These are phyloP conservation scores for Chenopodium suecicum DNA, from an alignment of 148 eudicot species.

Conservation along the genomic window DNA sequence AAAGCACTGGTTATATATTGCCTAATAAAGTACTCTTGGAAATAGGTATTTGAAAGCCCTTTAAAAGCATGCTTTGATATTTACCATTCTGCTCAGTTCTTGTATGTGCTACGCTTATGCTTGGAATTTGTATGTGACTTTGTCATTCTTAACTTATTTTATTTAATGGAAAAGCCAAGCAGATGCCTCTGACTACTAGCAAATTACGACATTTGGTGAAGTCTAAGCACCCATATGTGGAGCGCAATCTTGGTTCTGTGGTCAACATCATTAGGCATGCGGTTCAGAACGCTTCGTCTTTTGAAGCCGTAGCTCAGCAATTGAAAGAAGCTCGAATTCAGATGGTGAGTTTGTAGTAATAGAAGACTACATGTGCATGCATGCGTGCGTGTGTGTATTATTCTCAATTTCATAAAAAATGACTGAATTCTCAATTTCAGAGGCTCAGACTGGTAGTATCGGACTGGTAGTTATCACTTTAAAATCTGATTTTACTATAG, in stretches of 20 bases:
- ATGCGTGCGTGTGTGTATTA: not conserved
- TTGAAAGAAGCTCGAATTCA: conserved; percentile 57
- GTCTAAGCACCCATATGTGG: conserved; percentile 81
- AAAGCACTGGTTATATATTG: conserved; percentile 94
- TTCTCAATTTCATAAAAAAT: no score
- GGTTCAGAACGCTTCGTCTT: conserved; percentile 66
- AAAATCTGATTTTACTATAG: not conserved
- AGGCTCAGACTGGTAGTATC: no score
- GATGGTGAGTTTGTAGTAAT: conserved; percentile 38
- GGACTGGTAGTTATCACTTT: no score
- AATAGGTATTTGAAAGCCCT: conserved; percentile 51
- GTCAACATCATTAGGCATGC: conserved; percentile 75
- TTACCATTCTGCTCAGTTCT: not conserved
- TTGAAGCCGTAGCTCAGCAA: conserved; percentile 67
- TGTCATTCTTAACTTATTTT: conserved; percentile 17
- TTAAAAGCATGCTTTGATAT: not conserved
- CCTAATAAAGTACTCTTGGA: conserved; percentile 87
- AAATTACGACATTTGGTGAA: conserved; percentile 59
- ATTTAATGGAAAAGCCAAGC: conserved; percentile 69
- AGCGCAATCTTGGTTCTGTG: conserved; percentile 76
- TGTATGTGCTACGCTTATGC: not conserved
- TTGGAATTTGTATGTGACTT: not conserved
- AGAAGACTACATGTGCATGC: not conserved
- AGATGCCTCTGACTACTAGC: conserved; percentile 81
- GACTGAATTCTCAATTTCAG: no score